Evolutionary conservation across 2,329 filamentous ascomycete species (phyloP).

Genomic region (Raffaelea arxii): DNA sequence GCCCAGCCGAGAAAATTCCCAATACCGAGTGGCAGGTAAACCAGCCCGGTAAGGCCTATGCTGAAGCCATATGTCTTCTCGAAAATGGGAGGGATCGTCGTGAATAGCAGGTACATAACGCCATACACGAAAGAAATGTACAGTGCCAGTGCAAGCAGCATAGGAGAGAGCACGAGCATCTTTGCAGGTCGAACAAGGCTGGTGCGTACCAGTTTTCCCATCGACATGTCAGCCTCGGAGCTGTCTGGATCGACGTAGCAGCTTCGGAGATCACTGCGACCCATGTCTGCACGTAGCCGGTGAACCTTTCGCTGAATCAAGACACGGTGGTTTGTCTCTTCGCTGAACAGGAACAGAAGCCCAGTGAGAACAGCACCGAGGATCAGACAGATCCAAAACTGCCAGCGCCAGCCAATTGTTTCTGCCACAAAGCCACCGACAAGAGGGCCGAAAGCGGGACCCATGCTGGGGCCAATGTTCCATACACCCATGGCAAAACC

Average conservation of each 20-base stretch:
- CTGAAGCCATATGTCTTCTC: conserved; percentile 34
- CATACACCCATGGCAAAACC: conserved; percentile 3
- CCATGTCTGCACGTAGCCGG: conserved; percentile 32
- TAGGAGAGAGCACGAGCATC: conserved; percentile 37
- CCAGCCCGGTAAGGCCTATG: conserved; percentile 32
- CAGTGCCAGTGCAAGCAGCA: conserved; percentile 34
- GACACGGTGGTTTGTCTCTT: conserved; percentile 38
- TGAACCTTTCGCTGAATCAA: conserved; percentile 38
- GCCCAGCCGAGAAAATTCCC: conserved; percentile 15
- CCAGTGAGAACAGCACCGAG: conserved; percentile 23
- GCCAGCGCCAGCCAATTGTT: conserved; percentile 25
- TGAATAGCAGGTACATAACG: conserved; percentile 42
- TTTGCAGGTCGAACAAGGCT: conserved; percentile 40
- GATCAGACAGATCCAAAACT: conserved; percentile 39
- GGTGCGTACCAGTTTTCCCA: conserved; percentile 15
- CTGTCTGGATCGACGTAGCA: not conserved
- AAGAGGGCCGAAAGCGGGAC: conserved; percentile 35
- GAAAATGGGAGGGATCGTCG: conserved; percentile 40
- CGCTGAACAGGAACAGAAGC: conserved; percentile 28
- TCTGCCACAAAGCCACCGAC: conserved; percentile 38
- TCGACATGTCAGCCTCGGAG: no score
- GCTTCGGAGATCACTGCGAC: conserved; percentile 30
- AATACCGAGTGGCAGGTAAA: conserved; percentile 35
- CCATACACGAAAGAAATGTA: conserved; percentile 43
- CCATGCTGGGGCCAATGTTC: conserved; percentile 9